These are phyloP conservation scores for Hibiscus mutabilis DNA, from an alignment of 345 rosid species.

Conservation along the genomic window DNA sequence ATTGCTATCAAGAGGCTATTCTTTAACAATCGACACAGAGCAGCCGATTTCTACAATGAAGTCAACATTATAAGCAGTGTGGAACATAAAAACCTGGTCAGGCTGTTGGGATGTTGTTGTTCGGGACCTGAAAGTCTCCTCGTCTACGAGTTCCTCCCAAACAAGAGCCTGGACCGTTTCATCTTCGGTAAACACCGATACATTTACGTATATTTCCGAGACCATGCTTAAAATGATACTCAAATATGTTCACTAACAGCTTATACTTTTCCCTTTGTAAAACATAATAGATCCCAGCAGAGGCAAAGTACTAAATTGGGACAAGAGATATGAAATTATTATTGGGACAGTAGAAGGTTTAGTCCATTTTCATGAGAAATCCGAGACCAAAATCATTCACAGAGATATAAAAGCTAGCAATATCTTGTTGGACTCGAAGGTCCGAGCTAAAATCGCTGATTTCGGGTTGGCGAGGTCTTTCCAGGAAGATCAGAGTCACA, in stretches of 20 bases:
- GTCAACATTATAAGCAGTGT: conserved; percentile 80
- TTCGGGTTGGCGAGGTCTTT: conserved; percentile 94
- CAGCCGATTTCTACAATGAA: conserved; percentile 89
- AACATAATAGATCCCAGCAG: conserved; percentile 45
- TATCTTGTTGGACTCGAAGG: conserved; percentile 63
- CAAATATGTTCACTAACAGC: not conserved
- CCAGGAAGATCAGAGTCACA: conserved; percentile 87
- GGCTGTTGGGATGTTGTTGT: conserved; percentile 86
- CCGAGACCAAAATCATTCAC: conserved; percentile 63
- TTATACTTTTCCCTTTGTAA: not conserved
- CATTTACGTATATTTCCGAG: not conserved
- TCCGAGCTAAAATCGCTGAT: conserved; percentile 91
- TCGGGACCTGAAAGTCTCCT: conserved; percentile 95
- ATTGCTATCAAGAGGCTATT: conserved; percentile 90
- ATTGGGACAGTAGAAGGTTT: conserved; percentile 87
- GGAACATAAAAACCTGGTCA: conserved; percentile 89
- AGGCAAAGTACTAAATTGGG: conserved; percentile 68
- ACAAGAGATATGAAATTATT: conserved; percentile 48
- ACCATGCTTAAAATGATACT: not conserved
- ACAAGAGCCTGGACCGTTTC: conserved; percentile 81
- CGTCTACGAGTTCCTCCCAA: conserved; percentile 73
- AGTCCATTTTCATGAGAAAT: conserved; percentile 74
- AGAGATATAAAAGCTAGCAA: conserved; percentile 92
- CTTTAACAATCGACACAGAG: conserved; percentile 84
- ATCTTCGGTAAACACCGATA: conserved; percentile 48